Evolutionary conservation across 192 early-diverging fungal genomes (phyloP).

Genomic region (Haplosporangium gracile): DNA sequence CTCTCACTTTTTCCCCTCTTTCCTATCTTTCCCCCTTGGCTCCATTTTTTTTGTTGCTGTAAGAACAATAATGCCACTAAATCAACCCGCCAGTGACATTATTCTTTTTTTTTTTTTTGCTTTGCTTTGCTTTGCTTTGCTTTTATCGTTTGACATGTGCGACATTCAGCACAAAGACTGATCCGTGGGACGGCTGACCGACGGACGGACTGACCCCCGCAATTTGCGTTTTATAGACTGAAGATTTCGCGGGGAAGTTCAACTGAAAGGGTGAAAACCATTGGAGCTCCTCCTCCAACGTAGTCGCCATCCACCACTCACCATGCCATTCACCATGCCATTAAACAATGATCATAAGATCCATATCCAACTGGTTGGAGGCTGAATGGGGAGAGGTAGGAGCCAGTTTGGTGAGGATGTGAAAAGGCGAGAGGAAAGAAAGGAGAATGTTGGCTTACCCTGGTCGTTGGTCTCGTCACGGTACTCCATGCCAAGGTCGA

Average conservation of each 20-base stretch:
- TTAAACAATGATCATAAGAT: background rate
- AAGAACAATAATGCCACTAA: background rate
- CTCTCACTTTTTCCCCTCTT: background rate
- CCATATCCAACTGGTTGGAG: background rate
- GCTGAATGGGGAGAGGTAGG: background rate
- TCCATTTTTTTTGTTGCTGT: background rate
- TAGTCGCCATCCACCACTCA: background rate
- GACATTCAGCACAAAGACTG: background rate
- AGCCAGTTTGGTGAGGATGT: background rate
- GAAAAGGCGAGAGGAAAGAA: background rate
- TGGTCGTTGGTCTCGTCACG: constrained; percentile 81
- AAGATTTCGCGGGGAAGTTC: constrained; percentile 1
- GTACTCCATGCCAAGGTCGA: constrained; percentile 93
- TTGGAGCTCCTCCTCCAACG: background rate
- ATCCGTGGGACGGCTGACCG: background rate
- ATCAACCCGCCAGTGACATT: background rate
- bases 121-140: too few relatives aligned
- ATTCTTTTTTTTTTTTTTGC: too few relatives aligned
- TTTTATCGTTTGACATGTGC: constrained; percentile 9
- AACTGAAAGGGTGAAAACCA: background rate
- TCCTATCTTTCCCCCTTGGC: background rate
- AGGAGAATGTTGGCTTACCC: constrained; percentile 19
- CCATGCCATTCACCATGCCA: background rate
- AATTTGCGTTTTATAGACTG: background rate
- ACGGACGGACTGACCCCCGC: background rate